Percentiles rank a stretch among this genome's conserved stretches.
Conservation (phyloP, 306 rosid genomes). For the Lathyrus aphaca region DNA sequence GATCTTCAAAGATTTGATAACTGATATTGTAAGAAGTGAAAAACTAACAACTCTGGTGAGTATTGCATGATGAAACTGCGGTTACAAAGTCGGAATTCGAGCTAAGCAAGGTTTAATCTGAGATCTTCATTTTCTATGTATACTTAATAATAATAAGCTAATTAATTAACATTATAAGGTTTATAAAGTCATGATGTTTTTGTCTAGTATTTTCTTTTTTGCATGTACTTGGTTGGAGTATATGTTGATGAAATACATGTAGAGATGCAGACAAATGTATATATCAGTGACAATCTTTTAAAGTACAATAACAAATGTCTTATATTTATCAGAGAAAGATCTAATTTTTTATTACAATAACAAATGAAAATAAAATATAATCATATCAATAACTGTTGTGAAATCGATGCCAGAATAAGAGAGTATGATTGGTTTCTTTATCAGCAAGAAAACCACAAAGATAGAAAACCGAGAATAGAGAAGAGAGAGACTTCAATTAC, state of each 20-base stretch:
- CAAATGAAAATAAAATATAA: neutral
- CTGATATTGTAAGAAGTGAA: conserved; percentile 63
- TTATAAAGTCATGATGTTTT: conserved; percentile 29
- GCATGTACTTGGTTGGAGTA: conserved; percentile 39
- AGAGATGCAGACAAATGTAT: conserved; percentile 39
- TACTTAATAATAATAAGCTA: conserved; percentile 38
- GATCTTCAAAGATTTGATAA: conserved; percentile 92
- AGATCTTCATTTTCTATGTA: conserved; percentile 14
- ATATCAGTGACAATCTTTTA: conserved; percentile 35
- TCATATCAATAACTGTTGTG: neutral
- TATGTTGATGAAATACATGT: conserved; percentile 37
- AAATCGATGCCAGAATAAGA: too few relatives aligned
- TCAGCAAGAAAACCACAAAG: too few relatives aligned
- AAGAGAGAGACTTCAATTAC: too few relatives aligned
- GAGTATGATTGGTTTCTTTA: too few relatives aligned
- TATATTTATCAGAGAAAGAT: neutral
- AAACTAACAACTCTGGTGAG: conserved; percentile 50
- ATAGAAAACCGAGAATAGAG: too few relatives aligned
- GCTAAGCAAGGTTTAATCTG: conserved; percentile 39
- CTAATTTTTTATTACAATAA: too few relatives aligned
- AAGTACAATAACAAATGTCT: conserved; percentile 18
- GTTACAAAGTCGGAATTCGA: conserved; percentile 45
- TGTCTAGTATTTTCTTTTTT: conserved; percentile 25
- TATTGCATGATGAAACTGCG: conserved; percentile 61
- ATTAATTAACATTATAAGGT: conserved; percentile 27